Conservation (phyloP, 2,329 filamentous ascomycete genomes). For the Trichophyton schoenleinii region DNA sequence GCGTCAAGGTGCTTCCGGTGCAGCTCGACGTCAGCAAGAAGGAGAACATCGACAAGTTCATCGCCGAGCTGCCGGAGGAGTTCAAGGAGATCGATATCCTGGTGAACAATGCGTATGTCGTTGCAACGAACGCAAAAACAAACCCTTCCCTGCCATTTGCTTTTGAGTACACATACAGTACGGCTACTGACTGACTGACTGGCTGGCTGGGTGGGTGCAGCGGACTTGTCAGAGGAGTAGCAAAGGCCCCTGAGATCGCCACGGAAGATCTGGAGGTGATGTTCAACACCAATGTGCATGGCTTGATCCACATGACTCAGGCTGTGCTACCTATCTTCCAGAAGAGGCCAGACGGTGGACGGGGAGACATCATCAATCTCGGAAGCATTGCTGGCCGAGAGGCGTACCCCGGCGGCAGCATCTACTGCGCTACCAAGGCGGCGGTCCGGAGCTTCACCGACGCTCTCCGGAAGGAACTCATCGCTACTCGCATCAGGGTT, state of each 20-base stretch:
- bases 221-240: constrained; percentile 79
- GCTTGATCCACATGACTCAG: constrained; percentile 94
- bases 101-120: constrained; percentile 82
- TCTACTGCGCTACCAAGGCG: constrained; percentile 89
- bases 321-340: constrained; percentile 74
- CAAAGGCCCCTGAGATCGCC: constrained; percentile 69
- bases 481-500: constrained; percentile 65
- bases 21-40: constrained; percentile 79
- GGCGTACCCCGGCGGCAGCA: constrained; percentile 69
- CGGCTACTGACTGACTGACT: background rate
- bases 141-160: too few species aligned
- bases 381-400: constrained; percentile 86
- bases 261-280: constrained; percentile 73
- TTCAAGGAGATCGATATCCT: constrained; percentile 77
- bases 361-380: constrained; percentile 91
- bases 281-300: constrained; percentile 88
- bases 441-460: constrained; percentile 79
- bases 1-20: constrained; percentile 69
- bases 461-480: constrained; percentile 66
- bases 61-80: constrained; percentile 61
- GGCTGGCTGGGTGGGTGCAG: constrained; percentile 33
- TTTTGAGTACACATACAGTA: background rate
- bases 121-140: too few species aligned
- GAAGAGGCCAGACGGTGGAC: constrained; percentile 53
- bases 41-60: constrained; percentile 59